Evolutionary conservation across 1,139 yeast species (phyloP).

Genomic region (Zygosaccharomyces sapae): DNA sequence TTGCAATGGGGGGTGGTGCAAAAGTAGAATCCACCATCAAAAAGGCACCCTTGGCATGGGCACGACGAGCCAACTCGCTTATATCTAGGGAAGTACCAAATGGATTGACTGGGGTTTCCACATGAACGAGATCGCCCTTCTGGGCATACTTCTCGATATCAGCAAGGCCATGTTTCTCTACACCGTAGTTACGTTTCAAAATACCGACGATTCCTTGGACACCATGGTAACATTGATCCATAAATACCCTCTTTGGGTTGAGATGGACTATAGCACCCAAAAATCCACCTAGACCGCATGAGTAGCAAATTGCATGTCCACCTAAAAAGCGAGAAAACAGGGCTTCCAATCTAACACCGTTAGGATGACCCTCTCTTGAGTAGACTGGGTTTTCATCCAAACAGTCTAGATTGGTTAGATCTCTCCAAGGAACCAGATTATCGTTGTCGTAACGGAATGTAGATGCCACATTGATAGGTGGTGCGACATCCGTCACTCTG

Average conservation of each 20-base stretch:
- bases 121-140: slow-evolving; percentile 73
- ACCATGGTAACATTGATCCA: slow-evolving; percentile 85
- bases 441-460: slow-evolving; percentile 64
- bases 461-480: slow-evolving; percentile 80
- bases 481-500: slow-evolving; percentile 45
- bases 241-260: slow-evolving; percentile 70
- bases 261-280: slow-evolving; percentile 65
- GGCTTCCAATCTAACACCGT: slow-evolving; percentile 61
- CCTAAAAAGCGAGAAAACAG: slow-evolving; percentile 57
- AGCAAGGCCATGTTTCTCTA: slow-evolving; percentile 50
- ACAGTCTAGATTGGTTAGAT: slow-evolving; percentile 36
- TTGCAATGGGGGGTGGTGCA: slow-evolving; percentile 89
- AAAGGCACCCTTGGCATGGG: slow-evolving; percentile 66
- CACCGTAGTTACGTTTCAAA: slow-evolving; percentile 55
- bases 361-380: slow-evolving; percentile 73
- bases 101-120: slow-evolving; percentile 89
- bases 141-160: slow-evolving; percentile 49
- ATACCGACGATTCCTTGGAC: slow-evolving; percentile 65
- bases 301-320: slow-evolving; percentile 59
- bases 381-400: slow-evolving; percentile 44
- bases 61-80: slow-evolving; percentile 54
- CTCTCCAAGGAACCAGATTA: slow-evolving; percentile 41
- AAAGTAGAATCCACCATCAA: slow-evolving; percentile 80
- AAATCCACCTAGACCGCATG: slow-evolving; percentile 79
- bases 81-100: slow-evolving; percentile 68